Evolutionary conservation across 2,329 filamentous ascomycete genomes (phyloP).

Genomic region (Boeremia exigua): DNA sequence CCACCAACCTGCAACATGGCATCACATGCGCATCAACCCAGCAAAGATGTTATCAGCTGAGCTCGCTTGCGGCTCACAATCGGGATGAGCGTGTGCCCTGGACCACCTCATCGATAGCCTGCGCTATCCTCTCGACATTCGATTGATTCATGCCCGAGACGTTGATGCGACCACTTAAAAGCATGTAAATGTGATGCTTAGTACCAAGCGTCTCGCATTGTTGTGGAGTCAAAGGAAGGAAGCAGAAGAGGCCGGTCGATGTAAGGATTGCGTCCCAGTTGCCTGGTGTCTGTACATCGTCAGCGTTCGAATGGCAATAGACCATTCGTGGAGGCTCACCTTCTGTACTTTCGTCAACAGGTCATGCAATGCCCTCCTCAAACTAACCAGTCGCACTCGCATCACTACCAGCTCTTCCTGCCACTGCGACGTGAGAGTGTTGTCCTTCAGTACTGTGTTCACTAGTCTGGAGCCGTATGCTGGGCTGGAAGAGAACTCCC

Average conservation of each 20-base stretch:
- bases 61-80: not conserved
- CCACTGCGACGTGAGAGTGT: conserved; percentile 19
- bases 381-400: conserved; percentile 19
- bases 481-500: conserved; percentile 39
- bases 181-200: conserved; percentile 32
- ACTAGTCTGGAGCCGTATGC: conserved; percentile 36
- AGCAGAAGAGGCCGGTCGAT: conserved; percentile 33
- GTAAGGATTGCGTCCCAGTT: conserved; percentile 26
- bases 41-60: not conserved
- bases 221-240: conserved; percentile 21
- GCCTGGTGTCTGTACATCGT: conserved; percentile 25
- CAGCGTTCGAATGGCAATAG: not conserved
- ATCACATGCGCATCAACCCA: not conserved
- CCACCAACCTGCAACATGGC: not conserved
- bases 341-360: conserved; percentile 19
- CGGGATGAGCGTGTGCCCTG: not conserved
- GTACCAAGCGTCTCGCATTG: conserved; percentile 23
- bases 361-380: conserved; percentile 15
- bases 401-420: conserved; percentile 21
- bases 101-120: conserved; percentile 26
- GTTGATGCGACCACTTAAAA: conserved; percentile 32
- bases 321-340: conserved; percentile 1
- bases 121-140: conserved; percentile 26
- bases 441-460: conserved; percentile 25
- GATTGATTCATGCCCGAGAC: conserved; percentile 30